Evolutionary conservation across 208 protist species (phyloP), one percentile per base, ranked within the genome.

Genomic region (Angomonas deanei): DNA sequence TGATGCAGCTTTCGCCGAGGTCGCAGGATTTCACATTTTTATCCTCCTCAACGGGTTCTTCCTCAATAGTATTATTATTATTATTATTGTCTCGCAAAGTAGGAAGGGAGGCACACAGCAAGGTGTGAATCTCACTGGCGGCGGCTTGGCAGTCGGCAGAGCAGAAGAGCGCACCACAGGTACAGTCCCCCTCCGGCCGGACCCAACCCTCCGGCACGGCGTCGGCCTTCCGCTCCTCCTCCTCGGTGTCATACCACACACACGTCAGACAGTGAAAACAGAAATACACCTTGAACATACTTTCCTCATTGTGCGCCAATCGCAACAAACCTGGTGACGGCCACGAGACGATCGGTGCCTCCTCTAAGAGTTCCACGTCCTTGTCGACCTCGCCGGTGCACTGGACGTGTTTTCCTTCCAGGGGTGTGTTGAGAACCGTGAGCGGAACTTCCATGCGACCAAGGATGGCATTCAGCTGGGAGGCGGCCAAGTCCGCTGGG

Each of bases 331-430:
- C 50, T 15, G 68, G 52, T 0, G 78, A 68, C 2, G 84, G 84
- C 87, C 87, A 93, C 26, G 79, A 87, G 2, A 88, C 75, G 17
- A 93, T 74, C 2, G 87, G 87, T 24, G 76, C 19, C 62, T 93
- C 87, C 66, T 93, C 84, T 33, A 93, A 74, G 10, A 93, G 65
- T 3, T 69, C 74, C 21, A 56, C 63, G 26, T 72, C 69, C 19
- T 28, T 64, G 26, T 74, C 59, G 10, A 93, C 63, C 48, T 68
- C 61, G 0, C 28, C 54, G 13, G 78, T 88, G 6, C 83, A 75
- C 28, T 68, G 58, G 31, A 93, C 69, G 66, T 93, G 75, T 42
- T 93, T 93, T 27, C 87, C 87, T 2, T 78, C 82, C 21, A 17
- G 64, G 5, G 13, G 24, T 6, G 66, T 81, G n/a, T 26, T 21